These are phyloP conservation scores for Exophiala bonariae DNA, from an alignment of 2,329 filamentous ascomycete genomes.

Conservation along the genomic window DNA sequence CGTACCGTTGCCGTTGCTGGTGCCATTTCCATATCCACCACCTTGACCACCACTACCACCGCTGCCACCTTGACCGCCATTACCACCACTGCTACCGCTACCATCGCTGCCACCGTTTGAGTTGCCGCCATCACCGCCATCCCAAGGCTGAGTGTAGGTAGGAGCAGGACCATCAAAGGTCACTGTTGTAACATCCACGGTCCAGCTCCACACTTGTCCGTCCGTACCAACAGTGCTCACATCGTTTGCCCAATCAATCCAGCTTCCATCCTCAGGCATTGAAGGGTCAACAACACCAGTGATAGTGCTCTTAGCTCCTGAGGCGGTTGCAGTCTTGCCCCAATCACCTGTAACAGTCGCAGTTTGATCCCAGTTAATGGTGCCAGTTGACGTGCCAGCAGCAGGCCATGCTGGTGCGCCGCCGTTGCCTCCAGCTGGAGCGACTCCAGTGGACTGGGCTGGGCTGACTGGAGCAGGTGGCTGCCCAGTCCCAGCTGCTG, in stretches of 20 bases:
- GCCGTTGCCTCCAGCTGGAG: too few relatives aligned
- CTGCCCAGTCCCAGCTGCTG: too few relatives aligned
- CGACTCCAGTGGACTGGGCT: too few relatives aligned
- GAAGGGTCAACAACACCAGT: conserved; percentile 1
- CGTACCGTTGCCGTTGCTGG: background rate
- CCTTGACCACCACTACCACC: too few relatives aligned
- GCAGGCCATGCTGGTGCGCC: too few relatives aligned
- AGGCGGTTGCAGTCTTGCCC: background rate
- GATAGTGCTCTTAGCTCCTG: background rate
- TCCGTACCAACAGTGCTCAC: conserved; percentile 14
- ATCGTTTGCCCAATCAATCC: conserved; percentile 8
- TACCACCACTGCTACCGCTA: too few relatives aligned
- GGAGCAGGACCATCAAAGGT: conserved; percentile 4
- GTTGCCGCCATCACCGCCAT: background rate
- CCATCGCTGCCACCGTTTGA: too few relatives aligned
- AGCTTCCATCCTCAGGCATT: background rate
- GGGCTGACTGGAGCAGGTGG: too few relatives aligned
- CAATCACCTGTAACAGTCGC: background rate
- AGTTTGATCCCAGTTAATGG: too few relatives aligned
- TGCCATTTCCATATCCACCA: too few relatives aligned
- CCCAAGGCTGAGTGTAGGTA: conserved; percentile 1
- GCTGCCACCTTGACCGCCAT: too few relatives aligned
- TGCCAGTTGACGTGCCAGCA: background rate
- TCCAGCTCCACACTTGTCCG: conserved; percentile 14
- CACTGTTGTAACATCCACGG: conserved; percentile 5